Evolutionary conservation across 495 filamentous ascomycete species (phyloP).

Genomic region (Neurospora sp.): DNA sequence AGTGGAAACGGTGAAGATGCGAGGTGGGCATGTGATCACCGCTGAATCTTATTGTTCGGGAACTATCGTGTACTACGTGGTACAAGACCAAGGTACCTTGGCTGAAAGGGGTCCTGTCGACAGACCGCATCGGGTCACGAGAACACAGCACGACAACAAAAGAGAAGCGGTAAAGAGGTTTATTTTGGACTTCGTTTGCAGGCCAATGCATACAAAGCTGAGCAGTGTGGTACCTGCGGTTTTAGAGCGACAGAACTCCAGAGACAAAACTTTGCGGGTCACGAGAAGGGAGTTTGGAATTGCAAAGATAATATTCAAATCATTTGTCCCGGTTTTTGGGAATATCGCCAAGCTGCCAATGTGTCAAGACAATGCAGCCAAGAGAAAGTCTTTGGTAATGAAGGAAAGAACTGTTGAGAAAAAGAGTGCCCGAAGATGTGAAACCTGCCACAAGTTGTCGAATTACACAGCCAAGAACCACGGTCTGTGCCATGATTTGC

Average conservation of each 20-base stretch:
- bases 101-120: not conserved
- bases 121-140: constrained; percentile 6
- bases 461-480: not conserved
- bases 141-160: not conserved
- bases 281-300: not conserved
- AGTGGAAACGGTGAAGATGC: not conserved
- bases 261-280: not conserved
- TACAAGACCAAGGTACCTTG: not conserved
- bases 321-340: no score
- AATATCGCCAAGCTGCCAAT: not conserved
- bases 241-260: not conserved
- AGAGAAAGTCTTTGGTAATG: not conserved
- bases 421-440: not conserved
- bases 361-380: not conserved
- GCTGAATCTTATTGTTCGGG: constrained; percentile 7
- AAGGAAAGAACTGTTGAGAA: not conserved
- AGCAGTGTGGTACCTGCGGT: not conserved
- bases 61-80: not conserved
- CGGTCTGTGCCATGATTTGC: not conserved
- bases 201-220: not conserved
- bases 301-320: not conserved
- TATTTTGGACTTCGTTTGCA: not conserved
- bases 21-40: constrained; percentile 15
- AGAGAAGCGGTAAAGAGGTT: constrained; percentile 10
- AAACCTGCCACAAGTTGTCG: not conserved